Evolutionary conservation across 495 filamentous ascomycete genomes (phyloP).

Genomic region (Penicillium turbatum): DNA sequence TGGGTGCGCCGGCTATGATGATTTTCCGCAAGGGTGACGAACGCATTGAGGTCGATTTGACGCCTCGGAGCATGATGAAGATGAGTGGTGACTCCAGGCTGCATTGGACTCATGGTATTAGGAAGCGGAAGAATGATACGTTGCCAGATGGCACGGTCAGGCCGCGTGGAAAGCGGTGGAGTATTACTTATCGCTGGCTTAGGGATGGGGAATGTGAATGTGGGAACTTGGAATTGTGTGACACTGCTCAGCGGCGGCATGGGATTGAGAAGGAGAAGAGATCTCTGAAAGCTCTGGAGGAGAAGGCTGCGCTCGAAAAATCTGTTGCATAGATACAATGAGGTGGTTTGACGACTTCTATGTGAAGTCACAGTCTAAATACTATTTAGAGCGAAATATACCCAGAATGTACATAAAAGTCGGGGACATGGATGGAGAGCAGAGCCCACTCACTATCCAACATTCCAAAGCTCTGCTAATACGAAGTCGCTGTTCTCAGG

Average conservation of each 20-base stretch:
- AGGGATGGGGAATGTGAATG: constrained; percentile 38
- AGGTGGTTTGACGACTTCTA: neutral
- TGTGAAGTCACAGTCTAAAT: too few relatives aligned
- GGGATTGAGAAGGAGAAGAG: constrained; percentile 40
- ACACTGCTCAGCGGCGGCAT: constrained; percentile 33
- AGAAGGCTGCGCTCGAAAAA: constrained; percentile 1
- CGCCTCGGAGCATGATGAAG: constrained; percentile 38
- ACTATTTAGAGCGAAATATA: constrained; percentile 10
- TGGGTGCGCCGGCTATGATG: constrained; percentile 38
- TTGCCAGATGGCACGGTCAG: constrained; percentile 31
- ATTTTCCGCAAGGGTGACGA: constrained; percentile 30
- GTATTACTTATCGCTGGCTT: constrained; percentile 41
- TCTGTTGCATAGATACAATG: neutral
- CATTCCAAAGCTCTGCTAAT: too few relatives aligned
- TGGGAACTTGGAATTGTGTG: constrained; percentile 36
- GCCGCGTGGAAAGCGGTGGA: constrained; percentile 32
- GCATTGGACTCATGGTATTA: constrained; percentile 43
- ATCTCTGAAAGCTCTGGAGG: constrained; percentile 24
- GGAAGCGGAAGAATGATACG: constrained; percentile 38
- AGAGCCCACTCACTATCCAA: too few relatives aligned
- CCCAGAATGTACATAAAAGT: neutral
- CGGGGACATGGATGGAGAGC: neutral
- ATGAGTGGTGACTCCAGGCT: constrained; percentile 34
- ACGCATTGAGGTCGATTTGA: constrained; percentile 32
- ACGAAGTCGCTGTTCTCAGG: too few relatives aligned